A percentile compares a stretch with the other conserved stretches of the same genome.
Conservation (phyloP, 129 eudicot genomes). For the Helianthus tuberosus region DNA sequence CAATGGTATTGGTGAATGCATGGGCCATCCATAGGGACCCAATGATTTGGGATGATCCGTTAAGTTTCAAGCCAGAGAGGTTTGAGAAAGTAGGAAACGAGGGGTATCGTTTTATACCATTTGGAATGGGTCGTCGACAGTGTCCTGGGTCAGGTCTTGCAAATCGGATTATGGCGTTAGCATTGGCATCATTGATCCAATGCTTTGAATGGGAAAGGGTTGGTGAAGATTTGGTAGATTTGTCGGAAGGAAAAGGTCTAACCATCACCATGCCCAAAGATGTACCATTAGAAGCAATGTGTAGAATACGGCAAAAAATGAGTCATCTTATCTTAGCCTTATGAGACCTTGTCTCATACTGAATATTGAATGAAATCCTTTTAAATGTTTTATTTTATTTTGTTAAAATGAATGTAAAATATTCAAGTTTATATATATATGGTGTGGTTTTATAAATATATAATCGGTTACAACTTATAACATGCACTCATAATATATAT, state of each 20-base stretch:
- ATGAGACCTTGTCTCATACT: background rate
- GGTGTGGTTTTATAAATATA: too few species aligned
- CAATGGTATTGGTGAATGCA: conserved; percentile 36
- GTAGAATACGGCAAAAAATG: conserved; percentile 26
- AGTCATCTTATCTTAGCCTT: conserved; percentile 28
- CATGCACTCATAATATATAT: too few species aligned
- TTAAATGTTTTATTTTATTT: background rate
- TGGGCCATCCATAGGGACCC: conserved; percentile 19
- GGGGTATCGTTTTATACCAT: conserved; percentile 31
- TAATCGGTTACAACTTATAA: too few species aligned
- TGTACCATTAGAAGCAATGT: conserved; percentile 43
- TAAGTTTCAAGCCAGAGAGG: conserved; percentile 26
- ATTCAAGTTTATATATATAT: too few species aligned
- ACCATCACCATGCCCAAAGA: conserved; percentile 45
- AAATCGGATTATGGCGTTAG: conserved; percentile 26
- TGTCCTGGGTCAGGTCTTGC: conserved; percentile 37
- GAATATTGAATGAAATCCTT: background rate
- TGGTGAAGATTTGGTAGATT: conserved; percentile 28
- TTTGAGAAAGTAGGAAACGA: conserved; percentile 19
- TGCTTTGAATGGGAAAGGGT: conserved; percentile 46
- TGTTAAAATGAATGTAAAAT: too few species aligned
- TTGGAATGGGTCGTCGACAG: conserved; percentile 42
- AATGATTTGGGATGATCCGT: background rate
- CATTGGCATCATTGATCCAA: conserved; percentile 39
- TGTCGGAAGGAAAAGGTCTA: conserved; percentile 36